Evolutionary conservation across 805 yeast genomes (phyloP), one percentile per base, ranked within the genome.

Genomic region (Metschnikowia lachancei): DNA sequence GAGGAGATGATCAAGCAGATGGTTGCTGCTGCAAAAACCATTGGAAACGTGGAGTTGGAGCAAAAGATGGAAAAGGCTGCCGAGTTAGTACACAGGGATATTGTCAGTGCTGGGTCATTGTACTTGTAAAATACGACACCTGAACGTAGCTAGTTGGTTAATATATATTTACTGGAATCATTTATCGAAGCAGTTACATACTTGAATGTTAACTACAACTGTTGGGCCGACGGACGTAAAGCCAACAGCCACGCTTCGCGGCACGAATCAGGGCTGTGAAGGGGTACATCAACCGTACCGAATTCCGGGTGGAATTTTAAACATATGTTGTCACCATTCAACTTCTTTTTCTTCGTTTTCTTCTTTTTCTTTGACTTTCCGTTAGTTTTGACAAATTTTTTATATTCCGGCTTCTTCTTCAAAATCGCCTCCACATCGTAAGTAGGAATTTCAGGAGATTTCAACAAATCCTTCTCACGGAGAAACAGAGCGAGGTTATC

Each of bases 21-120:
- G 80, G 82, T 83, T 37, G 83, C 80, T 56, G 98, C 97, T 12
- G 94, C 99, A 2, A 88, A 86, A 61, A 88, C 96, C 13, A 94
- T 94, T 44, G 99, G 99, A 50, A 94, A 94, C 64, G 77, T 78
- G 29, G 92, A 83, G 33, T 73, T 94, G 53, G 91, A 87, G 64
- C 83, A 80, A 48, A 92, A 94, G 64, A 90, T 94, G 96, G 91
- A 84, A 46, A 80, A 82, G 58, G 87, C 95, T 3, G 75, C 85
- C 54, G 91, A 82, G 58, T 70, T 92, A 62, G 89, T 94, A 48
- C 96, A 91, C 63, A 86, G 99, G 69, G 98, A 91, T 66, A 86
- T 94, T 54, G 98, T 94, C 43, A 85, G 96, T 55, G 98, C 98
- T 19, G 97, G 96, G 22, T 90, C 97, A 3, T 76, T 94, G 73